phyloP scores from a whole-genome alignment of 2,329 filamentous ascomycete species.

The Aspergillus pseudoterreus region DNA sequence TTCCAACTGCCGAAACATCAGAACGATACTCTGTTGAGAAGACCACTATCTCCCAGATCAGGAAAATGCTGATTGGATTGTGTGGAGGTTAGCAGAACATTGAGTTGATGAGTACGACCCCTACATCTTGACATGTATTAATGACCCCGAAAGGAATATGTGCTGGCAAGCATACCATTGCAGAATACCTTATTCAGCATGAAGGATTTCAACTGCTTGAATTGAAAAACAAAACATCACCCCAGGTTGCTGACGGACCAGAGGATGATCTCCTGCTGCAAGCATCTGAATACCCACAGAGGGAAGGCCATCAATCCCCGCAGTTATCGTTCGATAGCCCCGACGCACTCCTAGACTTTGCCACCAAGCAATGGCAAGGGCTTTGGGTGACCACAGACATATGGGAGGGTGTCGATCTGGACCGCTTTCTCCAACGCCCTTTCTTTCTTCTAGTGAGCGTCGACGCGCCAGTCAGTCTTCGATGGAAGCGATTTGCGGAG shows the following conservation, averaged over 20 bases:
- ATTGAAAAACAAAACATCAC: constrained; percentile 43
- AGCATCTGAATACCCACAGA: constrained; percentile 18
- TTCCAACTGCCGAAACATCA: no score
- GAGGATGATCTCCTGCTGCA: constrained; percentile 28
- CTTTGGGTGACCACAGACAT: constrained; percentile 86
- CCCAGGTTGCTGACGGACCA: constrained; percentile 17
- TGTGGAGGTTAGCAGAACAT: constrained; percentile 43
- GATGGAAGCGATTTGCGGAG: constrained; percentile 73
- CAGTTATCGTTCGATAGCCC: constrained; percentile 55
- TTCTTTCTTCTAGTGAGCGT: constrained; percentile 93
- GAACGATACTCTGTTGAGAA: neutral
- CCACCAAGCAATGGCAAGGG: constrained; percentile 77
- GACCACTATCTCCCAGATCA: neutral
- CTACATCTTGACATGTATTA: constrained; percentile 9
- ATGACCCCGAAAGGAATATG: constrained; percentile 66
- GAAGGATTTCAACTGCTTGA: constrained; percentile 75
- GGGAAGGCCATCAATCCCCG: constrained; percentile 15
- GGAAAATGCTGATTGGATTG: constrained; percentile 49
- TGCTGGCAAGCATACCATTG: constrained; percentile 86
- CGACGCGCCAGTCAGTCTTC: constrained; percentile 79
- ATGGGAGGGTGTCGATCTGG: constrained; percentile 66
- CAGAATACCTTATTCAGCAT: constrained; percentile 78
- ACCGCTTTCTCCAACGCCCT: constrained; percentile 72
- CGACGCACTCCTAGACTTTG: constrained; percentile 72
- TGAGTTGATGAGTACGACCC: neutral